Base-by-base conservation (phyloP, 176 grass and related monocot genomes). In the Rhynchospora breviuscula region DNA sequence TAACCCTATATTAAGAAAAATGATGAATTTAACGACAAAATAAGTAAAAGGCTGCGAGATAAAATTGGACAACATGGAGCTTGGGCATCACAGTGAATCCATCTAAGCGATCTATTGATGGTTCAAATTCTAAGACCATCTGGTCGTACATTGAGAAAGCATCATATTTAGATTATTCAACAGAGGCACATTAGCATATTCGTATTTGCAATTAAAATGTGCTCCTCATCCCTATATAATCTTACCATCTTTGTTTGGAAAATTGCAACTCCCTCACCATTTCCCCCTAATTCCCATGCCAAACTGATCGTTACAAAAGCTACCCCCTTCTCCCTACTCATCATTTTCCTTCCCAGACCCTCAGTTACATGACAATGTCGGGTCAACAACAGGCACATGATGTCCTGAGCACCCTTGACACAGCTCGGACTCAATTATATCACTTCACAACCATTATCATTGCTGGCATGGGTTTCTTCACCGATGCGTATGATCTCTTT, bases 391-490 rank as follows among this genome's bases (percentile, higher is more conserved):
- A 52, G 21, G 21, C 1, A 6, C 52, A 48, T 13, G 5, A 82
- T 59, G 85, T 87, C 49, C 49, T 87, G 33, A 82, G 25, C 62
- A 65, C 85, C 14, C 85, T 87, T 13, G 85, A 87, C 79, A 48
- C 70, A 4, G 85, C 85, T 17, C 63, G 31, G 61, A 88, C 81
- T 8, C 81, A 84, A 29, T 79, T 57, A 72, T 88, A 88, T n/a
- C 86, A 88, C 59, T 88, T 84, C 59, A 88, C 86, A 31, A 70
- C 86, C 1, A 88, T 88, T 59, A 43, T 88, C 17, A 79, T 88
- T 46, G 86, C 81, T 18, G 86, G 86, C 60, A 88, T 88, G 81
- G 86, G 86, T 59, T 88, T 88, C 81, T 88, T 88, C 71, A 88
- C 81, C 19, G 86, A 88, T 78, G 86, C 86, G 17, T 88, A 88